Conservation (phyloP, 352 stramenopile species). For the Achlya hypogyna region DNA sequence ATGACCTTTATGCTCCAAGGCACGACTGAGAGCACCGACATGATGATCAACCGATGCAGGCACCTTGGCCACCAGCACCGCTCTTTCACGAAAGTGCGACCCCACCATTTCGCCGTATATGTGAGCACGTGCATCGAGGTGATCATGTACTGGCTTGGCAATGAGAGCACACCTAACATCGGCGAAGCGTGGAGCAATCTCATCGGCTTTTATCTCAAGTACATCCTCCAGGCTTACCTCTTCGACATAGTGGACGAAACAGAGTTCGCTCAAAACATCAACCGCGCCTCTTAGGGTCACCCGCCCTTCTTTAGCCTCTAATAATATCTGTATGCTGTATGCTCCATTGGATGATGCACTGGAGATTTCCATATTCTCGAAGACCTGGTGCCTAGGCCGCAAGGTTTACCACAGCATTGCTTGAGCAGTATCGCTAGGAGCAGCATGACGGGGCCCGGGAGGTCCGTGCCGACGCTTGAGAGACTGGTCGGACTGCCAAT, state of each 20-base stretch:
- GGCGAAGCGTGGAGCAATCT: constrained; percentile 18
- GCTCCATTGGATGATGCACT: too few relatives aligned
- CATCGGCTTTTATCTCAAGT: constrained; percentile 14
- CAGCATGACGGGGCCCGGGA: too few relatives aligned
- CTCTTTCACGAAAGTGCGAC: background rate
- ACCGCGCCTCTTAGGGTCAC: too few relatives aligned
- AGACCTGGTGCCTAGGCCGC: too few relatives aligned
- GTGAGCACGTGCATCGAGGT: constrained; percentile 17
- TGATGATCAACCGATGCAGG: background rate
- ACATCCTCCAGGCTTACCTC: constrained; percentile 16
- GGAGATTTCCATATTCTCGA: too few relatives aligned
- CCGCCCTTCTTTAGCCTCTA: too few relatives aligned
- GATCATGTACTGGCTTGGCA: constrained; percentile 18
- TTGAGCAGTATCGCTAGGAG: too few relatives aligned
- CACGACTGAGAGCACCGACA: background rate
- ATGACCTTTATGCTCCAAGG: constrained; percentile 15
- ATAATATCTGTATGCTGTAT: too few relatives aligned
- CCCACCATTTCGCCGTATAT: constrained; percentile 17
- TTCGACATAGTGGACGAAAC: constrained; percentile 8
- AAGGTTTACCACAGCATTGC: too few relatives aligned
- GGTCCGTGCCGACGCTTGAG: too few relatives aligned
- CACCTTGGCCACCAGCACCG: constrained; percentile 9
- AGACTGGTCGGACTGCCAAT: too few relatives aligned
- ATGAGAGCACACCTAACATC: constrained; percentile 13
- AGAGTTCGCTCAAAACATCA: constrained; percentile 16